Percentiles rank a stretch among this genome's conserved stretches.
These are phyloP conservation scores for Stentor coeruleus DNA, from an alignment of 73 alveolate species.

Conservation along the genomic window DNA sequence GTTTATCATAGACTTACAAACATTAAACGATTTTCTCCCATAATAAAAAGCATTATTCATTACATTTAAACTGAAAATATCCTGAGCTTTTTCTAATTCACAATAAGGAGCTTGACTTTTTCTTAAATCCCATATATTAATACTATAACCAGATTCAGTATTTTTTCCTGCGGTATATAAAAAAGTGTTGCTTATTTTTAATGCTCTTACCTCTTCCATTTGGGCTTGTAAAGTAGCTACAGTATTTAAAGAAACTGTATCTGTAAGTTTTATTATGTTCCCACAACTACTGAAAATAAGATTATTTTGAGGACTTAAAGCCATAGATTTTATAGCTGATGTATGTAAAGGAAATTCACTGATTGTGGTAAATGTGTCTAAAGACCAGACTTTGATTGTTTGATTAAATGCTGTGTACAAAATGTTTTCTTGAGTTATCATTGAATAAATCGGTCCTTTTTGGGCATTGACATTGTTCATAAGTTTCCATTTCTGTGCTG, in stretches of 20 bases:
- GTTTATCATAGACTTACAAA: slow-evolving; percentile 18
- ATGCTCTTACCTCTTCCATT: slow-evolving; percentile 53
- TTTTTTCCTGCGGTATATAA: slow-evolving; percentile 65
- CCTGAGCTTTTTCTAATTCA: slow-evolving; percentile 55
- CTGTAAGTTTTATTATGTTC: slow-evolving; percentile 58
- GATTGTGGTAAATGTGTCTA: slow-evolving; percentile 51
- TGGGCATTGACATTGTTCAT: slow-evolving; percentile 52
- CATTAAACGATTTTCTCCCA: slow-evolving; percentile 53
- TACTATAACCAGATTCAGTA: slow-evolving; percentile 24
- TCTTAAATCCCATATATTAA: slow-evolving; percentile 66
- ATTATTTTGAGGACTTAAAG: slow-evolving; percentile 46
- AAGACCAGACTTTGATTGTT: slow-evolving; percentile 61
- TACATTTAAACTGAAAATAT: slow-evolving; percentile 46
- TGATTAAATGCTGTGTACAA: slow-evolving; percentile 51
- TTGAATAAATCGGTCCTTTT: slow-evolving; percentile 46
- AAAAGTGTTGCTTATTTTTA: slow-evolving; percentile 33
- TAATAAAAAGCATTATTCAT: slow-evolving; percentile 36
- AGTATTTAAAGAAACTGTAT: slow-evolving; percentile 47
- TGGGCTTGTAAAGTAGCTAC: slow-evolving; percentile 54
- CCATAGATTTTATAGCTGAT: slow-evolving; percentile 43
- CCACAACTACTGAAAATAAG: slow-evolving; percentile 61
- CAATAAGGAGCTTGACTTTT: slow-evolving; percentile 40
- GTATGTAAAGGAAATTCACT: slow-evolving; percentile 48
- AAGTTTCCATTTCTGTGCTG: slow-evolving; percentile 39
- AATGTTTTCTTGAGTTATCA: slow-evolving; percentile 51